Evolutionary conservation across 805 yeast species (phyloP).

Genomic region (Lachancea quebecensis): DNA sequence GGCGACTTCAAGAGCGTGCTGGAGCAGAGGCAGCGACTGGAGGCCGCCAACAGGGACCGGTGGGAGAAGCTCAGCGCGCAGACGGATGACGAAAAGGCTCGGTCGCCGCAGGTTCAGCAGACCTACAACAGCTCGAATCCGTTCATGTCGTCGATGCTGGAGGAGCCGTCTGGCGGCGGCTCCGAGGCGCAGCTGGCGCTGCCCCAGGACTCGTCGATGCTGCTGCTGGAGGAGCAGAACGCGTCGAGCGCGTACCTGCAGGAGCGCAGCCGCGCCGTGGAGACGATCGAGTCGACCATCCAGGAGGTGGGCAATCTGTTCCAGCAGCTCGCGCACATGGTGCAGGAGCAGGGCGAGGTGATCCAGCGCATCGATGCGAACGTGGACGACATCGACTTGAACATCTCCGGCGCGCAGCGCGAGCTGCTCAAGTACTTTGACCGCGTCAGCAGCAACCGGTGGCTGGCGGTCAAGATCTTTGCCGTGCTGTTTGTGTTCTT

Average conservation of each 20-base stretch:
- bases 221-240: conserved; percentile 80
- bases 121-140: conserved; percentile 35
- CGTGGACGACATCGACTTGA: conserved; percentile 86
- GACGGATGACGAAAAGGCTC: conserved; percentile 7
- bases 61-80: conserved; percentile 67
- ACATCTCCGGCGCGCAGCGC: conserved; percentile 89
- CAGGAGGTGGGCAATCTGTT: conserved; percentile 93
- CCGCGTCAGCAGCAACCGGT: conserved; percentile 79
- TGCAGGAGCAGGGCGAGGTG: conserved; percentile 92
- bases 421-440: conserved; percentile 87
- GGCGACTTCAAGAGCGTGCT: conserved; percentile 88
- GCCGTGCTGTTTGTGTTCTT: conserved; percentile 77
- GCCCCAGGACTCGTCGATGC: conserved; percentile 80
- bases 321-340: conserved; percentile 95
- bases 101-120: background rate
- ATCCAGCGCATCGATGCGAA: conserved; percentile 93
- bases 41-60: conserved; percentile 69
- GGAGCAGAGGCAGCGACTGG: conserved; percentile 78
- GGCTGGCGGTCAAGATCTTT: conserved; percentile 86
- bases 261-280: conserved; percentile 85
- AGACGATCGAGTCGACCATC: conserved; percentile 93
- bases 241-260: conserved; percentile 58
- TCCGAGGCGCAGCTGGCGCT: conserved; percentile 41
- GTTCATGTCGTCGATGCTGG: conserved; percentile 32
- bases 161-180: conserved; percentile 11